phyloP scores from a whole-genome alignment of 345 rosid species.

The Salix suchowensis region DNA sequence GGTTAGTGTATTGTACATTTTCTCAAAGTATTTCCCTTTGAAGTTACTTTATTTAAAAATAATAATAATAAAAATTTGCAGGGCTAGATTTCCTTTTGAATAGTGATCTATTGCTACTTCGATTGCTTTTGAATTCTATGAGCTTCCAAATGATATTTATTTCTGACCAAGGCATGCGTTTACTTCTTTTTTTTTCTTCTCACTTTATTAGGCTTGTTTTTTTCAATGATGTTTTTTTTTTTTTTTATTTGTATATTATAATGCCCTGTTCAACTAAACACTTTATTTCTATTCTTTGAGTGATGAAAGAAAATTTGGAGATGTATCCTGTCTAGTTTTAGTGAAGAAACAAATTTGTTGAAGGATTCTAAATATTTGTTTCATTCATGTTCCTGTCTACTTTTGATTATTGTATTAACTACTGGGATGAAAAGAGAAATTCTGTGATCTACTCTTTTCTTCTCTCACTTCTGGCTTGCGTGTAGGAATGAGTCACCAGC shows the following conservation, averaged over 20 bases:
- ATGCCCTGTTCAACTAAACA: neutral
- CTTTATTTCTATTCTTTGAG: neutral
- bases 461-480: conserved; percentile 7
- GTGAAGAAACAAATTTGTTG: neutral
- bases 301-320: neutral
- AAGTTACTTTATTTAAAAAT: neutral
- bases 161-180: neutral
- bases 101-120: neutral
- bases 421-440: neutral
- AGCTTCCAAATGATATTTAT: neutral
- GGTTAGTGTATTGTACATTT: conserved; percentile 39
- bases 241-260: neutral
- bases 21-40: neutral
- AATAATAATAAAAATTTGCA: neutral
- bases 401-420: neutral
- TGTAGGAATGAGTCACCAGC: conserved; percentile 35
- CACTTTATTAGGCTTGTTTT: too few relatives aligned
- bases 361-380: neutral
- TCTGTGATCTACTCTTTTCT: neutral
- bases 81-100: neutral
- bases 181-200: neutral
- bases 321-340: neutral
- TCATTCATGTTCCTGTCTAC: neutral
- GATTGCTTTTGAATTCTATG: neutral
- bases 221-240: neutral